These are phyloP conservation scores for Chrysanthemum makinoi DNA, from an alignment of 129 eudicot species.

Conservation along the genomic window DNA sequence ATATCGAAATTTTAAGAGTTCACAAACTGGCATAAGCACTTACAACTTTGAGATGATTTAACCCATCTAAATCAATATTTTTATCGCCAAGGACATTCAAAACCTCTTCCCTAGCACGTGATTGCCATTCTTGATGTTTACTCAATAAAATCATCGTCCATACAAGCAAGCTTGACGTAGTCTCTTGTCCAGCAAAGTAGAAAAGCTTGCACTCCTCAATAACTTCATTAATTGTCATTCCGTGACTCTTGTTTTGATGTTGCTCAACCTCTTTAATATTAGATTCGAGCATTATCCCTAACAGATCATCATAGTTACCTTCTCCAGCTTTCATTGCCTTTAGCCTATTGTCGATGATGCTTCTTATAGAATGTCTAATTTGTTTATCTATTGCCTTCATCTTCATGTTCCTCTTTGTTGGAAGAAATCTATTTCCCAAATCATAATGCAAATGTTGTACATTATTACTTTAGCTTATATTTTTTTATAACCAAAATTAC, in stretches of 20 bases:
- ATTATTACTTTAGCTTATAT: neutral
- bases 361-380: constrained; percentile 15
- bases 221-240: constrained; percentile 33
- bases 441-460: neutral
- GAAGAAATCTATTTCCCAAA: constrained; percentile 27
- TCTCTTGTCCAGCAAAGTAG: constrained; percentile 48
- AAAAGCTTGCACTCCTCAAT: constrained; percentile 41
- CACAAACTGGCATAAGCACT: constrained; percentile 1
- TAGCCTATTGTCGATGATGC: constrained; percentile 26
- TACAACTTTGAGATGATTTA: constrained; percentile 36
- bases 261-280: constrained; percentile 29
- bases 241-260: constrained; percentile 26
- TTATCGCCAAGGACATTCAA: constrained; percentile 22
- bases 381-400: constrained; percentile 37
- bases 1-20: neutral
- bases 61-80: constrained; percentile 13
- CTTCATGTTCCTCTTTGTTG: constrained; percentile 42
- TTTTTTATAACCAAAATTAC: too few species aligned
- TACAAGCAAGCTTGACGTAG: constrained; percentile 36
- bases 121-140: constrained; percentile 38
- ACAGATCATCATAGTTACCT: constrained; percentile 25
- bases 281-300: constrained; percentile 35
- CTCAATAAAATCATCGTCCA: constrained; percentile 40
- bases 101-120: constrained; percentile 44
- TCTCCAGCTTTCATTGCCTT: constrained; percentile 28